Evolutionary conservation across 2,329 filamentous ascomycete genomes (phyloP).

Genomic region (Chalaropsis thielavioides): DNA sequence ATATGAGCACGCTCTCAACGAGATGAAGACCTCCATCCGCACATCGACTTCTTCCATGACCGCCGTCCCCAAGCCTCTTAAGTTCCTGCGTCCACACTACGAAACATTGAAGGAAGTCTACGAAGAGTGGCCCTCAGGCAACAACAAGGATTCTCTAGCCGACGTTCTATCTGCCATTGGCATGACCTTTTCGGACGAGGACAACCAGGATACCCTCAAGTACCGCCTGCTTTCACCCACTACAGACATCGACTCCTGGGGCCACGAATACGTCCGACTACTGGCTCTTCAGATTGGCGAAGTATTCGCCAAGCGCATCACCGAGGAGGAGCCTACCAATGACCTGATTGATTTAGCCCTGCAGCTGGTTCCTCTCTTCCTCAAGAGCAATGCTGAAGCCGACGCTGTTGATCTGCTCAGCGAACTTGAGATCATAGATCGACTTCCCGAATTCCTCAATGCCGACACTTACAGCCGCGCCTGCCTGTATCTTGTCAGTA

Average conservation of each 20-base stretch:
- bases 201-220: slow-evolving; percentile 88
- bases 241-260: slow-evolving; percentile 90
- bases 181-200: slow-evolving; percentile 97
- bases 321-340: slow-evolving; percentile 67
- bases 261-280: slow-evolving; percentile 95
- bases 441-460: slow-evolving; percentile 78
- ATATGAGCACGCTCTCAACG: slow-evolving; percentile 83
- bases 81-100: slow-evolving; percentile 95
- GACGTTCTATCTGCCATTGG: slow-evolving; percentile 95
- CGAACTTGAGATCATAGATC: slow-evolving; percentile 92
- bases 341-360: slow-evolving; percentile 77
- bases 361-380: slow-evolving; percentile 79
- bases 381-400: slow-evolving; percentile 94
- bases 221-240: slow-evolving; percentile 82
- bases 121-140: slow-evolving; percentile 71
- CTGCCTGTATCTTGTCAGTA: slow-evolving; percentile 96
- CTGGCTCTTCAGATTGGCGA: slow-evolving; percentile 90
- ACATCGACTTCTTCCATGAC: slow-evolving; percentile 99
- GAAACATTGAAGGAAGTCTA: slow-evolving; percentile 76
- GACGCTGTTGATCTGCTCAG: slow-evolving; percentile 95
- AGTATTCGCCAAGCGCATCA: slow-evolving; percentile 77
- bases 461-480: slow-evolving; percentile 87
- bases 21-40: slow-evolving; percentile 97
- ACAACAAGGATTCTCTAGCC: slow-evolving; percentile 78
- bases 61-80: slow-evolving; percentile 92